Conservation (phyloP, 805 yeast species). For the Metschnikowia gelsemii region DNA sequence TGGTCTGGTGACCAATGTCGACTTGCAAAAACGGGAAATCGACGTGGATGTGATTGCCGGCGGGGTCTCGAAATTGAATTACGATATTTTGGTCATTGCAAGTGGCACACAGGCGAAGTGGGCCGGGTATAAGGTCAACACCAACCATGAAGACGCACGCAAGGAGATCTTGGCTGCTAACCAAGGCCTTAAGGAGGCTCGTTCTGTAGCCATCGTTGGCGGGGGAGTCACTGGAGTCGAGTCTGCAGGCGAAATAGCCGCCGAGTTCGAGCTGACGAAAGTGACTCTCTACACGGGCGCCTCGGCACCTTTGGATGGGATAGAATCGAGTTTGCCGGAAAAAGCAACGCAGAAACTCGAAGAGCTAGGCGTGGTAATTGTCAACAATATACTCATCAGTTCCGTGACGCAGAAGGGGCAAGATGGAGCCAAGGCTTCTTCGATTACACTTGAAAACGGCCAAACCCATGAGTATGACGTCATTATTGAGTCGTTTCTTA, state of each 20-base stretch:
- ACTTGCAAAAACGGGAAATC: constrained; percentile 26
- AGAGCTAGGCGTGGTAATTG: constrained; percentile 17
- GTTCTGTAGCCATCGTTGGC: constrained; percentile 37
- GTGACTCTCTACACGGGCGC: constrained; percentile 28
- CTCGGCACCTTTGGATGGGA: constrained; percentile 10
- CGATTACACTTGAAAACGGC: constrained; percentile 23
- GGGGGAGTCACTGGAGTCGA: constrained; percentile 44
- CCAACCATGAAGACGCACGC: constrained; percentile 17
- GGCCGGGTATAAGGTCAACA: constrained; percentile 29
- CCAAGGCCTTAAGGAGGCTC: constrained; percentile 22
- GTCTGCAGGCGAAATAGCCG: constrained; percentile 37
- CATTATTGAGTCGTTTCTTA: constrained; percentile 28
- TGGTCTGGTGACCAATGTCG: constrained; percentile 27
- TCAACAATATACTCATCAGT: constrained; percentile 8
- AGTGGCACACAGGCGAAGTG: constrained; percentile 28
- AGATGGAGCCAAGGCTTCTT: constrained; percentile 3
- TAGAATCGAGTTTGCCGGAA: constrained; percentile 2
- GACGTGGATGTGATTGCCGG: constrained; percentile 10
- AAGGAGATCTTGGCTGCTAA: constrained; percentile 20
- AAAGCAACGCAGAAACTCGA: constrained; percentile 13
- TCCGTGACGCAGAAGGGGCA: constrained; percentile 19
- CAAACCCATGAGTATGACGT: constrained; percentile 26
- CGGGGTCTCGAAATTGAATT: constrained; percentile 16
- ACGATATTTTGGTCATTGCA: constrained; percentile 38
- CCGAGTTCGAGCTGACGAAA: constrained; percentile 15